Evolutionary conservation across 2,329 filamentous ascomycete genomes (phyloP), one percentile per base, ranked within the genome.

Genomic region (Volutella citrinella): DNA sequence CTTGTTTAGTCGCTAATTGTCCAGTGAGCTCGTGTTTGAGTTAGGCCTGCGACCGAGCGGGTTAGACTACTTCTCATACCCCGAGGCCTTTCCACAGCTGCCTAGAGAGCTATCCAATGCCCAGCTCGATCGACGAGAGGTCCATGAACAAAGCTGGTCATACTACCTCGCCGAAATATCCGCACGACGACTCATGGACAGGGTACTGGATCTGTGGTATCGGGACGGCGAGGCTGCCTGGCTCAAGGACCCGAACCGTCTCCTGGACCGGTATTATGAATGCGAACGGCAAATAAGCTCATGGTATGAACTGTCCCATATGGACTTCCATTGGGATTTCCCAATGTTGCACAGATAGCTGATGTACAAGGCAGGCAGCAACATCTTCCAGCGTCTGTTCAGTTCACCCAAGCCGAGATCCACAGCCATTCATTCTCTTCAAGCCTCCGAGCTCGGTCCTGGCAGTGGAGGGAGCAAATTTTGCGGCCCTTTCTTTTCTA

Each of bases 141-240:
- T 38, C n/a, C 35, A 42, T 8, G 40, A 42, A 16, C 34, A 34
- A 7, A 32, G 40, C 5, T 42, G 40, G 40, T 42, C 25, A 13
- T 42, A 39, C 30, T 42, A 42, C 19, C 26, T 42, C 4, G 34
- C 40, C 6, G 40, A 42, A 16, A 39, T 42, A 9, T 36, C 36
- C 7, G 33, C 36, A 11, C 19, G 40, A 6, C 35, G 40, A 10
- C 27, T 36, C 11, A 39, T 42, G 12, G 36, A 42, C 20, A 36
- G 36, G 4, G 36, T 29, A 2, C 27, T 42, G 4, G 30, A 30
- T n/a, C 25, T 36, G 10, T 23, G 38, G 6, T 42, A 42, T 14
- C 32, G 31, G 12, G 19, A 25, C 7, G 40, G 36, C 2, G 19
- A 33, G 7, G 28, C 23, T 7, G 36, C 36, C 10, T 42, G 40